Percentiles rank a stretch among this genome's conserved stretches.
phyloP scores from a whole-genome alignment of 805 yeast genomes.

The Danielozyma ontarioensis region DNA sequence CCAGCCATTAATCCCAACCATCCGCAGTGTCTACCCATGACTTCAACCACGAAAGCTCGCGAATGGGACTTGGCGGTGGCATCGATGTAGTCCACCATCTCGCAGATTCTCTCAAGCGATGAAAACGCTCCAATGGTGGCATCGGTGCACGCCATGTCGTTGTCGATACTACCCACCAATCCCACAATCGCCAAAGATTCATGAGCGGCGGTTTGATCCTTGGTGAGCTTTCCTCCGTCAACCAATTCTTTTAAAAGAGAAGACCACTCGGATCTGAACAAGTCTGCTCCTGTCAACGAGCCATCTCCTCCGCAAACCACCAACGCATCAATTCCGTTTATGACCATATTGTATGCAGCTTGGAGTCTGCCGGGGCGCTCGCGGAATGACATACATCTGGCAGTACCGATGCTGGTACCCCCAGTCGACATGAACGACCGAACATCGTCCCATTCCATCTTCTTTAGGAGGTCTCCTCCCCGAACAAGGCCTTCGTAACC shows the following conservation, averaged over 20 bases:
- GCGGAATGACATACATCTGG: slow-evolving; percentile 80
- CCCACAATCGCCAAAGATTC: slow-evolving; percentile 83
- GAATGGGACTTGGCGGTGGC: slow-evolving; percentile 97
- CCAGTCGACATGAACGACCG: slow-evolving; percentile 91
- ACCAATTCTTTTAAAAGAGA: slow-evolving; percentile 70
- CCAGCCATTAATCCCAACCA: slow-evolving; percentile 99
- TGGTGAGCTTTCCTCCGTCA: slow-evolving; percentile 49
- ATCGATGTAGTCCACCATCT: slow-evolving; percentile 92
- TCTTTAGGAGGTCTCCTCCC: slow-evolving; percentile 73
- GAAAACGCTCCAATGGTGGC: slow-evolving; percentile 96
- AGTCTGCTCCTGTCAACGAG: slow-evolving; percentile 94
- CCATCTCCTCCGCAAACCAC: slow-evolving; percentile 99
- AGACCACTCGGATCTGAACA: slow-evolving; percentile 94
- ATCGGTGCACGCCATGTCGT: slow-evolving; percentile 97
- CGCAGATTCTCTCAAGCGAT: slow-evolving; percentile 87
- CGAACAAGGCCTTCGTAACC: slow-evolving; percentile 91
- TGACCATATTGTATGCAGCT: slow-evolving; percentile 81
- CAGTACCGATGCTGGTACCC: slow-evolving; percentile 96
- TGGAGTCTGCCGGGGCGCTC: slow-evolving; percentile 79
- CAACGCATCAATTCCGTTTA: slow-evolving; percentile 87
- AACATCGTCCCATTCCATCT: slow-evolving; percentile 90
- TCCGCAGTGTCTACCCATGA: slow-evolving; percentile 99
- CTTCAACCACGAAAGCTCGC: slow-evolving; percentile 96
- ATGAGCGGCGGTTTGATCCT: slow-evolving; percentile 55
- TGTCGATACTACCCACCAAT: slow-evolving; percentile 93